phyloP scores from a whole-genome alignment of 805 yeast genomes.

The Cyberlindnera maclurae region DNA sequence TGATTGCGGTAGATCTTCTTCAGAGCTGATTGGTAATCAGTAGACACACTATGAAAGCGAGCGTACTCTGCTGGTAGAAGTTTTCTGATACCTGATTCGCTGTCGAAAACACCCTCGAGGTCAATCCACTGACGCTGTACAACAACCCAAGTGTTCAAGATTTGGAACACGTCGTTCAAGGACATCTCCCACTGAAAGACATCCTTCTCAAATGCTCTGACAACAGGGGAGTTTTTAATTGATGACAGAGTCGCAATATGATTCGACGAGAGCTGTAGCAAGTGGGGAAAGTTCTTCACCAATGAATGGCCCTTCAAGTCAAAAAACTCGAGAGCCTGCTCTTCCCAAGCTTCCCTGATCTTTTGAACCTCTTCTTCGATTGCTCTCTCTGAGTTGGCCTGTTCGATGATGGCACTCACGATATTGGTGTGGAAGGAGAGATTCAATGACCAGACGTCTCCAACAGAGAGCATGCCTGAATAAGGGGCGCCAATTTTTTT shows the following conservation, averaged over 20 bases:
- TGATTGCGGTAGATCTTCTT: constrained; percentile 42
- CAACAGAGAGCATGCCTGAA: constrained; percentile 12
- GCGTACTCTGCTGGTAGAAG: constrained; percentile 64
- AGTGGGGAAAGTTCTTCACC: constrained; percentile 58
- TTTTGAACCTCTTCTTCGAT: constrained; percentile 49
- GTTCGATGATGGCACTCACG: constrained; percentile 43
- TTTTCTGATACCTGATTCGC: constrained; percentile 48
- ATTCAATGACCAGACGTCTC: constrained; percentile 54
- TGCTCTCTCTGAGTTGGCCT: constrained; percentile 67
- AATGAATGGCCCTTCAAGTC: constrained; percentile 46
- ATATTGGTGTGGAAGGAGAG: constrained; percentile 36
- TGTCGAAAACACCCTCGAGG: constrained; percentile 68
- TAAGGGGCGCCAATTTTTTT: constrained; percentile 21
- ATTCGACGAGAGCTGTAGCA: constrained; percentile 52
- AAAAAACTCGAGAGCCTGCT: constrained; percentile 43
- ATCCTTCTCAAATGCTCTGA: constrained; percentile 50
- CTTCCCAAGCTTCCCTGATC: constrained; percentile 52
- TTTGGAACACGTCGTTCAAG: constrained; percentile 40
- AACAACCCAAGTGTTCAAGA: constrained; percentile 71
- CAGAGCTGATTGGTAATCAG: constrained; percentile 50
- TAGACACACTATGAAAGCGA: constrained; percentile 54
- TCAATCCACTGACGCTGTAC: constrained; percentile 88
- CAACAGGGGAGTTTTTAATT: constrained; percentile 66
- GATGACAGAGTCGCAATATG: constrained; percentile 57
- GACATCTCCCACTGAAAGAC: constrained; percentile 47